Evolutionary conservation across 768 basidiomycete genomes (phyloP).

Genomic region (Crucibulum laeve): DNA sequence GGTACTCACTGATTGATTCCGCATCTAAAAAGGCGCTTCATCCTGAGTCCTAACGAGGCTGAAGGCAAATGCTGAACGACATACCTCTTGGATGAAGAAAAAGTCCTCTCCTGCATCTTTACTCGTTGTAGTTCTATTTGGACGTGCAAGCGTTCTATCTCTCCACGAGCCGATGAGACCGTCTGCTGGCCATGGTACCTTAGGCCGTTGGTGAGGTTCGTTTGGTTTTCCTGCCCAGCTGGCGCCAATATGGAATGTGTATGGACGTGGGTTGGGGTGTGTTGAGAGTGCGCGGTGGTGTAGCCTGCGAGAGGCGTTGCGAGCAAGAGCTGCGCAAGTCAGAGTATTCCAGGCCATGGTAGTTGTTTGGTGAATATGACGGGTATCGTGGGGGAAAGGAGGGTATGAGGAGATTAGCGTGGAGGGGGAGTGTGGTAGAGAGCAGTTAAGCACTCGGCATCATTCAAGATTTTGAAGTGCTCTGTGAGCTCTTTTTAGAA

Average conservation of each 20-base stretch:
- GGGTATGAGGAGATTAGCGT: too few relatives aligned
- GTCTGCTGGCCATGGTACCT: slow-evolving; percentile 52
- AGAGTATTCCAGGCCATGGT: too few relatives aligned
- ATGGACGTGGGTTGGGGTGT: slow-evolving; percentile 34
- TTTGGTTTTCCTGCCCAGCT: slow-evolving; percentile 77
- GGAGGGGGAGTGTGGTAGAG: too few relatives aligned
- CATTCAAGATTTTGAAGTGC: too few relatives aligned
- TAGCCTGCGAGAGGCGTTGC: slow-evolving; percentile 2
- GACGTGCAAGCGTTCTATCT: slow-evolving; percentile 51
- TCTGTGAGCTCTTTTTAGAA: too few relatives aligned
- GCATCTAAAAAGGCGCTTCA: slow-evolving; percentile 48
- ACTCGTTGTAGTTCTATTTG: slow-evolving; percentile 30
- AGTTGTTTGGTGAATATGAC: too few relatives aligned
- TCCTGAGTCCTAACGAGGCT: neutral
- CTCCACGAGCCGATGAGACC: slow-evolving; percentile 66
- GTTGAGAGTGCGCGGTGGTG: slow-evolving; percentile 3
- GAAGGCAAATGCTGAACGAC: slow-evolving; percentile 14
- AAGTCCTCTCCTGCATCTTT: slow-evolving; percentile 45
- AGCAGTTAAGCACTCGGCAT: too few relatives aligned
- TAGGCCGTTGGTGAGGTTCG: slow-evolving; percentile 25
- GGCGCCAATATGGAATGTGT: slow-evolving; percentile 70
- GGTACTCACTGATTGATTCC: slow-evolving; percentile 66
- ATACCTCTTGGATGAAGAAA: slow-evolving; percentile 62
- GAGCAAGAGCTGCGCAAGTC: slow-evolving; percentile 1
- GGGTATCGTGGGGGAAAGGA: too few relatives aligned